Evolutionary conservation across 805 yeast genomes (phyloP).

Genomic region (Cyberlindnera misumaiensis): DNA sequence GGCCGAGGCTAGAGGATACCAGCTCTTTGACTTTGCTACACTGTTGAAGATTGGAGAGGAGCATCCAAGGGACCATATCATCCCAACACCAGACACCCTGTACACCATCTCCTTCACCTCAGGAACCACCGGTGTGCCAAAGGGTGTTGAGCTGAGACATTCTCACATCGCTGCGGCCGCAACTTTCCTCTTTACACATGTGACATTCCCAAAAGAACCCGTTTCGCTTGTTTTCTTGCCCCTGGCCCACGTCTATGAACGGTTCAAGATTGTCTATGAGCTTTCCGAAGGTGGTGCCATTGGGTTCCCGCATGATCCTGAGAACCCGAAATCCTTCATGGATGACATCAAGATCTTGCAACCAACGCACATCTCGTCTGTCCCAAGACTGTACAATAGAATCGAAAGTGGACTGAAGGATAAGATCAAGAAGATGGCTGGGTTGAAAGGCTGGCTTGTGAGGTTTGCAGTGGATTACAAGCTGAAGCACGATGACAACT

Average conservation of each 20-base stretch:
- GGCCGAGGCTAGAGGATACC: constrained; percentile 24
- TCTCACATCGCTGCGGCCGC: constrained; percentile 43
- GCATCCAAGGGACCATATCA: constrained; percentile 34
- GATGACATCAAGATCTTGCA: constrained; percentile 51
- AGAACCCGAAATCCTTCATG: constrained; percentile 43
- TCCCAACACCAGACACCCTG: constrained; percentile 45
- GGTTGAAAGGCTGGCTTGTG: constrained; percentile 36
- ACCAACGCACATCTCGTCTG: constrained; percentile 49
- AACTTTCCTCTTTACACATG: constrained; percentile 33
- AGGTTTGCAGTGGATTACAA: constrained; percentile 37
- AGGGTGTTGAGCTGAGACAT: constrained; percentile 59
- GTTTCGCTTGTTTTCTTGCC: constrained; percentile 41
- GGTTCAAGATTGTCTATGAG: constrained; percentile 37
- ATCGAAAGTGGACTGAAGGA: constrained; percentile 56
- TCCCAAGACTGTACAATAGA: constrained; percentile 58
- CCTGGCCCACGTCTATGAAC: constrained; percentile 52
- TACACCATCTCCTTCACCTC: constrained; percentile 68
- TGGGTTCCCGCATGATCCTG: constrained; percentile 51
- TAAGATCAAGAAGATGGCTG: constrained; percentile 36
- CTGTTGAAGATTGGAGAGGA: constrained; percentile 35
- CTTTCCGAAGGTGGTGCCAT: constrained; percentile 41
- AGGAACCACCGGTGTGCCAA: constrained; percentile 72
- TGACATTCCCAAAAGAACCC: constrained; percentile 24
- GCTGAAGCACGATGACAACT: constrained; percentile 29
- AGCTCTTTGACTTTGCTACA: constrained; percentile 28